Base-by-base conservation (phyloP, 129 eudicot genomes). In the Pittosporum tobira region DNA sequence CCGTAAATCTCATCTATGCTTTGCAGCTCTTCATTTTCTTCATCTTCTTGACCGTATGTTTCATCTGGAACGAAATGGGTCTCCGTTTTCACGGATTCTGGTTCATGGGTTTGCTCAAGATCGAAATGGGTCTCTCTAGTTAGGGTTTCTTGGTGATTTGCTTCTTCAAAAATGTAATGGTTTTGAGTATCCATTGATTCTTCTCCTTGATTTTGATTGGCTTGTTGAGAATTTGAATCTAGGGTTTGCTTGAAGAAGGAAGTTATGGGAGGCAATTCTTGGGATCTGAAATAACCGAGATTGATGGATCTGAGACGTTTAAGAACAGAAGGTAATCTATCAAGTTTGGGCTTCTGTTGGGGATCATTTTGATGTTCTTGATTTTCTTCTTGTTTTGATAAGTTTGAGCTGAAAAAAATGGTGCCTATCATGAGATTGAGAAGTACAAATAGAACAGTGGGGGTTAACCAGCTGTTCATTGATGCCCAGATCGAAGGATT, bases 391-490 rank as follows among this genome's bases (percentile, higher is more conserved):
- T 46, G 69, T 60, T 63, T 61, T 34, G 86, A 37, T 12, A 71
- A 45, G 53, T 72, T 67, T 37, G 96, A 91, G 37, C 87, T 78
- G 71, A 83, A 69, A 45, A 83, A 68, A 63, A 91, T 83, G 76
- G 94, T 86, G 24, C 83, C 98, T 16, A 91, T 84, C 89, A 81
- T 76, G 75, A 91, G 69, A 28, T 91, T 86, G 68, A 91, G 90
- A 53, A 91, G 77, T 55, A 91, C 69, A 69, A 91, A 91, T 70
- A 91, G 84, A 28, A 91, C 77, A 31, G 98, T 66, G 61, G 98
- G 98, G 20, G 96, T 83, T 72, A 79, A 75, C 96, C 96, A 91
- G 65, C 83, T 85, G 78, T 74, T 78, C 77, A 90, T 78, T 57
- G 81, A 73, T 14, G 93, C 61, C 79, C 86, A 87, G 19, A 83